Evolutionary conservation across 2,329 filamentous ascomycete species (phyloP).

Genomic region (Diaporthe citriasiana): DNA sequence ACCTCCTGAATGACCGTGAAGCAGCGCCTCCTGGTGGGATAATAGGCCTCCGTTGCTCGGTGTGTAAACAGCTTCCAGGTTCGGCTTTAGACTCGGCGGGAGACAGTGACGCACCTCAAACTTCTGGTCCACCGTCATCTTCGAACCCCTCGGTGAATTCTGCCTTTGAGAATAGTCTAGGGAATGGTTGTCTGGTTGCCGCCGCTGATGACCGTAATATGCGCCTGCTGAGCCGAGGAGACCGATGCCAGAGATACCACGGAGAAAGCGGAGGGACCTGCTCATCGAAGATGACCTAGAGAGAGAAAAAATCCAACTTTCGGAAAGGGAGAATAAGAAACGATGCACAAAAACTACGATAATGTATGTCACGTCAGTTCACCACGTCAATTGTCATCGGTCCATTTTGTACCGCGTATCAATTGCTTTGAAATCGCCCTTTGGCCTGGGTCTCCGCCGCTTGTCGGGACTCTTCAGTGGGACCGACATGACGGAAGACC

Average conservation of each 20-base stretch:
- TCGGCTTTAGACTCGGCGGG: background rate
- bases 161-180: slow-evolving; percentile 23
- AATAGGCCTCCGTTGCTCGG: slow-evolving; percentile 19
- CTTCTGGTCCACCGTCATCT: slow-evolving; percentile 60
- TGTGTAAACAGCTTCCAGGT: background rate
- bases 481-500: slow-evolving; percentile 36
- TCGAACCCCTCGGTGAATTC: slow-evolving; percentile 45
- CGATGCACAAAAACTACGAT: background rate
- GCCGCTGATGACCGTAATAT: slow-evolving; percentile 43
- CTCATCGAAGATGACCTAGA: slow-evolving; percentile 34
- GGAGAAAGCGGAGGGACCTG: slow-evolving; percentile 40
- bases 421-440: slow-evolving; percentile 44
- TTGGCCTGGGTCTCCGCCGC: slow-evolving; percentile 16
- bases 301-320: slow-evolving; percentile 30
- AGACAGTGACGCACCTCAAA: slow-evolving; percentile 58
- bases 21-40: slow-evolving; percentile 7
- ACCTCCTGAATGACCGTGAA: slow-evolving; percentile 24
- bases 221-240: slow-evolving; percentile 46
- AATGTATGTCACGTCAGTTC: slow-evolving; percentile 22
- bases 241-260: slow-evolving; percentile 44
- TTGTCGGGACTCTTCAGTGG: slow-evolving; percentile 20
- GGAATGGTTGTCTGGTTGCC: background rate
- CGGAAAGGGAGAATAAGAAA: background rate
- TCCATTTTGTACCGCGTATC: slow-evolving; percentile 30
- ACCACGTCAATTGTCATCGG: slow-evolving; percentile 34